Evolutionary conservation across 2,329 filamentous ascomycete genomes (phyloP).

Genomic region (Alternaria dauci): DNA sequence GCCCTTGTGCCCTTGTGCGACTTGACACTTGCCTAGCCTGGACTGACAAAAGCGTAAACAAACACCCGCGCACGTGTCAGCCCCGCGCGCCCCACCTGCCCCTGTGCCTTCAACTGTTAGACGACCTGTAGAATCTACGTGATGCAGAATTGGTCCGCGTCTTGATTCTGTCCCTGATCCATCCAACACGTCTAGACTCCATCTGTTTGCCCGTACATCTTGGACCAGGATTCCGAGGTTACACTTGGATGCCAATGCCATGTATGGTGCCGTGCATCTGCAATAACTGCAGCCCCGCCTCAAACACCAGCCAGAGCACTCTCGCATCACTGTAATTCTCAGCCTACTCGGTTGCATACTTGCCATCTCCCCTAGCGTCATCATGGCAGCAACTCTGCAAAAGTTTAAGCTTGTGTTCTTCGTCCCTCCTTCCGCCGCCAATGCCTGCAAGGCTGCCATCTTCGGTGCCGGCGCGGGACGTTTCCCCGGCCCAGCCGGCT

Average conservation of each 20-base stretch:
- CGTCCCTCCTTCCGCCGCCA: constrained; percentile 50
- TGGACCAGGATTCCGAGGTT: neutral
- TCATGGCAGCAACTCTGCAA: constrained; percentile 15
- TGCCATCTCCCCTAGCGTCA: neutral
- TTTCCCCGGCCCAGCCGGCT: constrained; percentile 53
- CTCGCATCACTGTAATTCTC: neutral
- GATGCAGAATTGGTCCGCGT: neutral
- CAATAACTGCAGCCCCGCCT: neutral
- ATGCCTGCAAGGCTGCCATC: constrained; percentile 54
- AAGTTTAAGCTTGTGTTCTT: constrained; percentile 58
- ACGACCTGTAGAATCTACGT: too few relatives aligned
- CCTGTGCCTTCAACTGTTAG: neutral
- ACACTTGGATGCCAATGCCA: neutral
- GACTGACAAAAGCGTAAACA: constrained; percentile 27
- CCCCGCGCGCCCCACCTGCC: constrained; percentile 20
- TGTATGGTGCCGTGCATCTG: neutral
- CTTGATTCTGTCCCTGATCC: neutral
- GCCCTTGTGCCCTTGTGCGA: constrained; percentile 4
- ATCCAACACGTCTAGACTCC: neutral
- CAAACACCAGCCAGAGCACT: neutral
- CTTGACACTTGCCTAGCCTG: constrained; percentile 21
- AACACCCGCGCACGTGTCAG: constrained; percentile 32
- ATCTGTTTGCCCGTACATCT: neutral
- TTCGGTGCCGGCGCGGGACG: constrained; percentile 57
- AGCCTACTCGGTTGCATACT: neutral